A percentile compares a stretch with the other conserved stretches of the same genome.
Evolutionary conservation across 306 rosid species (phyloP).

Genomic region (Astragalus membranaceus): DNA sequence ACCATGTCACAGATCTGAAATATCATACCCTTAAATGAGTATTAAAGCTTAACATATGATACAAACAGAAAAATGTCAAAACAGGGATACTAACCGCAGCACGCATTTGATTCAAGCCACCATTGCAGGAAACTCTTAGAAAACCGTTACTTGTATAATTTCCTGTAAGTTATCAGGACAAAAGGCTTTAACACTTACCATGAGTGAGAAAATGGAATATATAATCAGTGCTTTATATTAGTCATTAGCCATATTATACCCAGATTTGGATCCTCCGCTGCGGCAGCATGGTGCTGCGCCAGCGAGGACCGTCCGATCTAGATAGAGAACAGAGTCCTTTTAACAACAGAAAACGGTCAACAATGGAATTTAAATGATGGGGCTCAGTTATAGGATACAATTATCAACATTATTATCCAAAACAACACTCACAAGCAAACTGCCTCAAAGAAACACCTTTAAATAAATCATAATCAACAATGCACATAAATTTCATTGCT

Average conservation of each 20-base stretch:
- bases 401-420: neutral
- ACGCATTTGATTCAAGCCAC: slow-evolving; percentile 99
- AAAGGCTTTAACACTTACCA: neutral
- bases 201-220: neutral
- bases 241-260: neutral
- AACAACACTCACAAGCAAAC: neutral
- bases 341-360: neutral
- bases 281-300: no score
- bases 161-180: slow-evolving; percentile 36
- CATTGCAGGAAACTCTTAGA: slow-evolving; percentile 96
- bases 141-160: slow-evolving; percentile 94
- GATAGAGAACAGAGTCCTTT: no score
- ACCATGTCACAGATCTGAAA: slow-evolving; percentile 99
- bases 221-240: neutral
- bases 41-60: slow-evolving; percentile 1
- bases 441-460: neutral
- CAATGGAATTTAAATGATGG: neutral
- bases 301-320: no score
- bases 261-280: no score
- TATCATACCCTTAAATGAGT: slow-evolving; percentile 25
- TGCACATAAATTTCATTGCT: neutral
- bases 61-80: slow-evolving; percentile 1
- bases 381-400: neutral
- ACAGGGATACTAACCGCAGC: slow-evolving; percentile 73
- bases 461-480: neutral